Conservation (phyloP, 805 yeast species). For the Schizosaccharomyces lindneri region DNA sequence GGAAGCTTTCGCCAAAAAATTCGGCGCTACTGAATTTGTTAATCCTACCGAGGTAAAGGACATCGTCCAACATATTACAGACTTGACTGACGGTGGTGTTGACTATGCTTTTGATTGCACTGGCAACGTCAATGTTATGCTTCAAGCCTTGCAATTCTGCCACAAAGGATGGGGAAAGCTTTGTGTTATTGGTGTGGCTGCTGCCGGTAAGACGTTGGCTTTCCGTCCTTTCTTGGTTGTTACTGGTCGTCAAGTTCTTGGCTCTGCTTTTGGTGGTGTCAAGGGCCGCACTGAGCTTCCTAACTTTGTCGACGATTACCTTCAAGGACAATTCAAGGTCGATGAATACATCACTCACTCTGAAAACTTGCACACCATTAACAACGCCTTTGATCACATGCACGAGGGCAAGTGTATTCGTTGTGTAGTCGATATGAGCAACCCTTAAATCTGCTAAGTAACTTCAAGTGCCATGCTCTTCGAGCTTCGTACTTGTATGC, state of each 20-base stretch:
- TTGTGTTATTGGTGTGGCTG: constrained; percentile 90
- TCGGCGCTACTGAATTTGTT: constrained; percentile 88
- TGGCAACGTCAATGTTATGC: constrained; percentile 87
- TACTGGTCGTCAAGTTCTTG: constrained; percentile 96
- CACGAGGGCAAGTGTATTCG: neutral
- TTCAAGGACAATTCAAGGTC: constrained; percentile 58
- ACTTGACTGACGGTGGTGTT: constrained; percentile 88
- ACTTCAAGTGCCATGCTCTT: neutral
- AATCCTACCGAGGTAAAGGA: constrained; percentile 56
- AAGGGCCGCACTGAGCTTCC: constrained; percentile 94
- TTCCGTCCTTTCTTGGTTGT: constrained; percentile 98
- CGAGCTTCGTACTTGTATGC: neutral
- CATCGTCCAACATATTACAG: constrained; percentile 57
- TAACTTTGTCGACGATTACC: constrained; percentile 62
- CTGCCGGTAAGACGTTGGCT: constrained; percentile 88
- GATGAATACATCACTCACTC: constrained; percentile 90
- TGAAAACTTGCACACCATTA: constrained; percentile 52
- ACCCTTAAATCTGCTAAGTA: neutral
- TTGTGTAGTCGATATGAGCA: neutral
- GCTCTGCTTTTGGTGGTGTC: constrained; percentile 98
- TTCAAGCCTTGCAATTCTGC: constrained; percentile 86
- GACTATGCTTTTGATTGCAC: constrained; percentile 96
- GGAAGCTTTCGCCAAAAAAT: constrained; percentile 60
- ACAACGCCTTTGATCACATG: constrained; percentile 36
- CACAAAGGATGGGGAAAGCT: constrained; percentile 99